Evolutionary conservation across 2,329 filamentous ascomycete genomes (phyloP).

Genomic region (Dactylellina parvicollis): DNA sequence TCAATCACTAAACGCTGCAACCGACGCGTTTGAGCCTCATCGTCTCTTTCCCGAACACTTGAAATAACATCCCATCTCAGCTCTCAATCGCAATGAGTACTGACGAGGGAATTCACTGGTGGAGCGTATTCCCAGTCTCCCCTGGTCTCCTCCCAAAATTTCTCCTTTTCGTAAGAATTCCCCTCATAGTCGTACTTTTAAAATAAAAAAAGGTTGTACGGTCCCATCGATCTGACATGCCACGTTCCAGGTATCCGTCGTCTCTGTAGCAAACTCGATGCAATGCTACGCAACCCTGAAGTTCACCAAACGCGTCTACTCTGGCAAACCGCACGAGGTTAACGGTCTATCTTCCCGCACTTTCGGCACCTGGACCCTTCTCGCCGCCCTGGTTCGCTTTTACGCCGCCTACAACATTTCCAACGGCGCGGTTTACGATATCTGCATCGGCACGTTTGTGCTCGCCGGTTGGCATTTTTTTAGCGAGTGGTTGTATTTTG

Average conservation of each 20-base stretch:
- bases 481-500: conserved; percentile 82
- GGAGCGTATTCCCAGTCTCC: conserved; percentile 53
- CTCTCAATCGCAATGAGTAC: conserved; percentile 19
- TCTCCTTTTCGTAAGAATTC: conserved; percentile 55
- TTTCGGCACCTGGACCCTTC: conserved; percentile 87
- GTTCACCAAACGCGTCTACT: conserved; percentile 89
- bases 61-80: neutral
- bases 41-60: neutral
- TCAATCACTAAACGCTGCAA: conserved; percentile 23
- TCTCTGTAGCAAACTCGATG: conserved; percentile 84
- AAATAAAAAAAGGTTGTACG: neutral
- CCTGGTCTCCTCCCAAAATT: conserved; percentile 57
- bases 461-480: conserved; percentile 81
- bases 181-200: neutral
- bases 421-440: conserved; percentile 77
- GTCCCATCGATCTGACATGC: neutral
- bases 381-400: conserved; percentile 78
- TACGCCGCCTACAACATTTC: conserved; percentile 86
- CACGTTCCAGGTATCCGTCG: conserved; percentile 74
- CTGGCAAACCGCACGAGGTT: conserved; percentile 66
- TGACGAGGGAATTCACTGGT: conserved; percentile 39
- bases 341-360: conserved; percentile 73
- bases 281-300: conserved; percentile 83
- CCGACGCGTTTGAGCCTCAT: conserved; percentile 25
- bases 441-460: conserved; percentile 82